These are phyloP conservation scores for Coprinopsis marcescibilis DNA, from an alignment of 768 basidiomycete genomes.

Conservation along the genomic window DNA sequence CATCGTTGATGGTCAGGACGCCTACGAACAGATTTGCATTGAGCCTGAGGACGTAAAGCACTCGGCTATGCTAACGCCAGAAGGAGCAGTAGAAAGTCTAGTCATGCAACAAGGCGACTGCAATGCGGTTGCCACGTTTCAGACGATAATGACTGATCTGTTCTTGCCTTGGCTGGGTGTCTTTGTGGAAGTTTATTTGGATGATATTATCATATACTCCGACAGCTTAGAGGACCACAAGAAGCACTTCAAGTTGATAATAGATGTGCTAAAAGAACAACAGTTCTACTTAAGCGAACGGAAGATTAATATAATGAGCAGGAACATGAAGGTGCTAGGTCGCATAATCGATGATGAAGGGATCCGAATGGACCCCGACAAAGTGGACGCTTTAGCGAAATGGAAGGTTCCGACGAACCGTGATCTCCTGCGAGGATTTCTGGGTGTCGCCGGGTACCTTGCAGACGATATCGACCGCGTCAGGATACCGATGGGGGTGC, in stretches of 20 bases:
- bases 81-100: slow-evolving; percentile 29
- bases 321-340: slow-evolving; percentile 27
- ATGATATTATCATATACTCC: slow-evolving; percentile 16
- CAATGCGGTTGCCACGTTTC: slow-evolving; percentile 29
- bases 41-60: slow-evolving; percentile 19
- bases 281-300: slow-evolving; percentile 20
- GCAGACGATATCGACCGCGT: slow-evolving; percentile 21
- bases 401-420: slow-evolving; percentile 17
- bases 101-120: slow-evolving; percentile 26
- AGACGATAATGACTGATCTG: slow-evolving; percentile 25
- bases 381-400: slow-evolving; percentile 23
- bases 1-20: slow-evolving; percentile 31
- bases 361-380: slow-evolving; percentile 33
- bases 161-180: slow-evolving; percentile 6
- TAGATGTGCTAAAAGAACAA: slow-evolving; percentile 19
- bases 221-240: slow-evolving; percentile 26
- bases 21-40: slow-evolving; percentile 37
- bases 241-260: slow-evolving; percentile 15
- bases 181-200: slow-evolving; percentile 12
- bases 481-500: slow-evolving; percentile 23
- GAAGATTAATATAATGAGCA: slow-evolving; percentile 11
- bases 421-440: slow-evolving; percentile 12
- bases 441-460: slow-evolving; percentile 8
- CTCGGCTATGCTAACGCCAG: slow-evolving; percentile 25
- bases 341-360: slow-evolving; percentile 27